These are phyloP conservation scores for Beta corolliflora DNA, from an alignment of 179 eudicot genomes.

Conservation along the genomic window DNA sequence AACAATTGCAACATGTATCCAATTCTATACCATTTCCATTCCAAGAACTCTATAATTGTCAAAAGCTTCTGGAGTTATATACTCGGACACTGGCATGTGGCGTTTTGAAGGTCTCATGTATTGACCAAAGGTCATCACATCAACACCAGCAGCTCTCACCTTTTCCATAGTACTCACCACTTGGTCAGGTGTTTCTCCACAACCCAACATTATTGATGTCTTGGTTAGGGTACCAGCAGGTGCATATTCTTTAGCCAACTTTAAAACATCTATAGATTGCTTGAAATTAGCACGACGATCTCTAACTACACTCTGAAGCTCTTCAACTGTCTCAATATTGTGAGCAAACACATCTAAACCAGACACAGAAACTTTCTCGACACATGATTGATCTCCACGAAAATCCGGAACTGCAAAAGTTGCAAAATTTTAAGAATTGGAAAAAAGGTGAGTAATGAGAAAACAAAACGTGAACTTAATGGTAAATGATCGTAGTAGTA, in stretches of 20 bases:
- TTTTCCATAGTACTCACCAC: slow-evolving; percentile 94
- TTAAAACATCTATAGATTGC: slow-evolving; percentile 85
- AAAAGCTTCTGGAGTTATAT: slow-evolving; percentile 89
- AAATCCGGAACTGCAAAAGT: slow-evolving; percentile 88
- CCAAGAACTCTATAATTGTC: slow-evolving; percentile 78
- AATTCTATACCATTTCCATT: slow-evolving; percentile 75
- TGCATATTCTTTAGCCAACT: slow-evolving; percentile 80
- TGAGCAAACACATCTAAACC: slow-evolving; percentile 94
- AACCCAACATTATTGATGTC: slow-evolving; percentile 93
- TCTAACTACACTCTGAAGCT: slow-evolving; percentile 85
- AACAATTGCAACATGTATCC: neutral
- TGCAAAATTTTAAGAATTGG: neutral
- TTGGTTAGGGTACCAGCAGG: slow-evolving; percentile 95
- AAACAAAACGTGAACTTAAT: neutral
- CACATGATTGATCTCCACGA: slow-evolving; percentile 78
- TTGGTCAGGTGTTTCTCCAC: slow-evolving; percentile 97
- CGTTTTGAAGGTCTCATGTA: slow-evolving; percentile 97
- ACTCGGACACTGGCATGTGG: slow-evolving; percentile 92
- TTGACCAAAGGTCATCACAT: slow-evolving; percentile 97
- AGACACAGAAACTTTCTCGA: slow-evolving; percentile 84
- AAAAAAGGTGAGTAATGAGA: neutral
- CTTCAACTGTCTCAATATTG: slow-evolving; percentile 96
- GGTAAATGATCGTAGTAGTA: too few relatives aligned
- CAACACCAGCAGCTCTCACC: slow-evolving; percentile 97
- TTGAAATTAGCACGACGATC: slow-evolving; percentile 93